Evolutionary conservation across 2,329 filamentous ascomycete species (phyloP).

Genomic region (Aspergillus pseudotamarii): DNA sequence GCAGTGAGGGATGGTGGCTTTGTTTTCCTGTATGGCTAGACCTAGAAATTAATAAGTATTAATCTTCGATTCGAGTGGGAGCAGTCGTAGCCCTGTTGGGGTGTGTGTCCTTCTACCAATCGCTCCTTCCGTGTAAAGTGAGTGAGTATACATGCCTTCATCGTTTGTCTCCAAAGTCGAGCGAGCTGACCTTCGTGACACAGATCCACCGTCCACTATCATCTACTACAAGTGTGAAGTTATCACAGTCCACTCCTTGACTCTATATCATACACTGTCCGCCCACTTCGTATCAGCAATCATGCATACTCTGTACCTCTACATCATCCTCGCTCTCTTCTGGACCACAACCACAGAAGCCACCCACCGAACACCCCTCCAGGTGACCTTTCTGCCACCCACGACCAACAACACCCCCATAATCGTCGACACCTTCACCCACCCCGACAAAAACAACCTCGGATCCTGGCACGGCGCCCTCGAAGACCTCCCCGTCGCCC

Average conservation of each 20-base stretch:
- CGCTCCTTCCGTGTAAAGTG: not conserved
- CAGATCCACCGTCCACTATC: not conserved
- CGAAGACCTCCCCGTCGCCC: conserved; percentile 58
- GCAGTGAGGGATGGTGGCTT: conserved; percentile 6
- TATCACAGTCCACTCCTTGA: not conserved
- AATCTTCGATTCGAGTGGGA: not conserved
- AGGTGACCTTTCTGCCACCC: conserved; percentile 3
- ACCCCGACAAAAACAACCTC: conserved; percentile 58
- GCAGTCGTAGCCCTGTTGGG: not conserved
- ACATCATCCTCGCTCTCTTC: not conserved
- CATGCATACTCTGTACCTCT: not conserved
- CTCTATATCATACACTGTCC: not conserved
- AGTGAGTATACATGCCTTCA: not conserved
- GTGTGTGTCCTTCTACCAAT: not conserved
- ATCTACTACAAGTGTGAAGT: not conserved
- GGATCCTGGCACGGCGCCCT: conserved; percentile 69
- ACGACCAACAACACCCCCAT: conserved; percentile 18
- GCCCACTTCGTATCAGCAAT: not conserved
- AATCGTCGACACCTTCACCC: conserved; percentile 64
- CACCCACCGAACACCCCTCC: conserved; percentile 1
- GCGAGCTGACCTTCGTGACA: not conserved
- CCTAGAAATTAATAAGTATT: not conserved
- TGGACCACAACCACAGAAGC: not conserved
- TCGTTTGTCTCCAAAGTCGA: not conserved
- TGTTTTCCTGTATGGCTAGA: conserved; percentile 1